These are phyloP conservation scores for Fereydounia khargensis DNA, from an alignment of 1,284 basidiomycete species.

Conservation along the genomic window DNA sequence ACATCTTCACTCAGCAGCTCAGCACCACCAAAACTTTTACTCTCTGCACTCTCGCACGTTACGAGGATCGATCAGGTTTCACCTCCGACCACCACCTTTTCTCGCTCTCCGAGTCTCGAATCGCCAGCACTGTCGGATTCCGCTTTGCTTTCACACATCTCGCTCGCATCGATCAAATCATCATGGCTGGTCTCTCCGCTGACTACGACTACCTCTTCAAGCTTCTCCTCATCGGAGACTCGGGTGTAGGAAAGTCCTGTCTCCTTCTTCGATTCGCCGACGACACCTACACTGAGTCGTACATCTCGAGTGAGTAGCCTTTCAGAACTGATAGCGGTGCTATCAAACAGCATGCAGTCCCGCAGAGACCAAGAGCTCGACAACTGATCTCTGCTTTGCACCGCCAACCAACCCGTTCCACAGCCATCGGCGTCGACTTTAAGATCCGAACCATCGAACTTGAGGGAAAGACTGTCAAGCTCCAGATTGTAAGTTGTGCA, in stretches of 20 bases:
- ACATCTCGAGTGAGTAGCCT: too few relatives aligned
- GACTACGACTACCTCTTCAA: slow-evolving; percentile 58
- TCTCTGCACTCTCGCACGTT: too few relatives aligned
- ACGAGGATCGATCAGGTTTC: too few relatives aligned
- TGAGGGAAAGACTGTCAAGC: slow-evolving; percentile 98
- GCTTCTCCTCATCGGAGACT: slow-evolving; percentile 66
- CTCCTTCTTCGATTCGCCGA: slow-evolving; percentile 60
- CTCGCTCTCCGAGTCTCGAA: neutral
- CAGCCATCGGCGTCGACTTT: slow-evolving; percentile 72
- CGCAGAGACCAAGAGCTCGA: too few relatives aligned
- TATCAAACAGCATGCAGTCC: too few relatives aligned
- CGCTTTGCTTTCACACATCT: neutral
- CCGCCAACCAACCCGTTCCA: too few relatives aligned
- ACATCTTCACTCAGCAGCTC: too few relatives aligned
- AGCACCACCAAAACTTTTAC: neutral
- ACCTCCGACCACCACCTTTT: neutral
- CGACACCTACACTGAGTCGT: slow-evolving; percentile 61
- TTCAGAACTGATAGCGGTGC: too few relatives aligned
- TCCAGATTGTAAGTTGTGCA: too few relatives aligned
- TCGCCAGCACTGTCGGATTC: neutral
- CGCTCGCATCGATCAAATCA: too few relatives aligned
- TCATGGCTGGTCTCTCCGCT: slow-evolving; percentile 47
- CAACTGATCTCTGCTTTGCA: too few relatives aligned
- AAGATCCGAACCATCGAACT: slow-evolving; percentile 99
- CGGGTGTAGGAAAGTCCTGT: slow-evolving; percentile 86